Conservation (phyloP, 1,284 basidiomycete species). For the Pascua sp. region DNA sequence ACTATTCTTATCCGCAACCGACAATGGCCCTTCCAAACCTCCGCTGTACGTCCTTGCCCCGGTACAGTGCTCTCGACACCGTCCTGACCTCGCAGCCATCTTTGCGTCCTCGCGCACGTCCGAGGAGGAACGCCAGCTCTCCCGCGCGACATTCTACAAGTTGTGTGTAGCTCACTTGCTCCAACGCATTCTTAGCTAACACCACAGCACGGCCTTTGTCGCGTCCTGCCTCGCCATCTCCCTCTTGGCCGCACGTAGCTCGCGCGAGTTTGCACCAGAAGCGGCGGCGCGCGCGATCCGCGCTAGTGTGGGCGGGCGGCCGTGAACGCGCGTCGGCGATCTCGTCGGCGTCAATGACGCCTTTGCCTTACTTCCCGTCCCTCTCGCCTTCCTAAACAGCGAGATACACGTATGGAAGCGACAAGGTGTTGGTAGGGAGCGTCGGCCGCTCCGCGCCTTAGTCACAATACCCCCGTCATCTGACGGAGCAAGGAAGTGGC, state of each 20-base stretch:
- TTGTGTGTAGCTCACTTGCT: slow-evolving; percentile 41
- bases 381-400: too few species aligned
- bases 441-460: too few species aligned
- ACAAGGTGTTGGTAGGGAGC: too few species aligned
- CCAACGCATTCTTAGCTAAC: too few species aligned
- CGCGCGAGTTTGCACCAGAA: slow-evolving; percentile 34
- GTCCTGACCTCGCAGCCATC: slow-evolving; percentile 34
- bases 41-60: slow-evolving; percentile 29
- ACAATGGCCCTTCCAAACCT: slow-evolving; percentile 46
- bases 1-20: background rate
- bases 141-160: slow-evolving; percentile 49
- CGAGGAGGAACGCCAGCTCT: slow-evolving; percentile 47
- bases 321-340: too few species aligned
- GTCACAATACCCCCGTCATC: too few species aligned
- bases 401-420: too few species aligned
- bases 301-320: too few species aligned
- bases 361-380: too few species aligned
- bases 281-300: slow-evolving; percentile 15
- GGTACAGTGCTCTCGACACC: background rate
- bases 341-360: too few species aligned
- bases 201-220: slow-evolving; percentile 44
- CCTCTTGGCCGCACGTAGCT: slow-evolving; percentile 40
- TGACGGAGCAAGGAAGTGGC: too few species aligned
- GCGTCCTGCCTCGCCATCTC: slow-evolving; percentile 48
- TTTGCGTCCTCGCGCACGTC: slow-evolving; percentile 50